Evolutionary conservation across 768 basidiomycete genomes (phyloP).

Genomic region (Leccinum boreale): DNA sequence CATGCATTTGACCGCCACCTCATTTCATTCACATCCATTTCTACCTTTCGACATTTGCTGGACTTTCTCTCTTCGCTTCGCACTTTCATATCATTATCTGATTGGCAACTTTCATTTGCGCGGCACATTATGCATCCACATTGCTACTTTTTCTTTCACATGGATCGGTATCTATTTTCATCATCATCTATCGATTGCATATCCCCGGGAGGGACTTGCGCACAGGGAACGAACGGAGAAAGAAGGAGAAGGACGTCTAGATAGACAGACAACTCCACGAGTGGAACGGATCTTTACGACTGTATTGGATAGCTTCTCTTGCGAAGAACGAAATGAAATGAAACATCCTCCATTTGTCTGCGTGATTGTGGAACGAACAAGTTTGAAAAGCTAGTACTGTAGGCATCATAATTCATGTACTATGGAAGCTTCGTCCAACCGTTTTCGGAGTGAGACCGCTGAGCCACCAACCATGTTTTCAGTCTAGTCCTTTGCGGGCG

Average conservation of each 20-base stretch:
- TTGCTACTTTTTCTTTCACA: slow-evolving; percentile 17
- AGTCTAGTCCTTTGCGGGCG: slow-evolving; percentile 17
- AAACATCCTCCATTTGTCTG: slow-evolving; percentile 29
- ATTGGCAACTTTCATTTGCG: slow-evolving; percentile 21
- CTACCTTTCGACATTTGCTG: slow-evolving; percentile 5
- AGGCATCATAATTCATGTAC: background rate
- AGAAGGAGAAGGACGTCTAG: slow-evolving; percentile 12
- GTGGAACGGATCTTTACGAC: slow-evolving; percentile 20
- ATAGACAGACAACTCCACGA: slow-evolving; percentile 13
- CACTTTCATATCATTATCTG: slow-evolving; percentile 28
- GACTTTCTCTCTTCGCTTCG: slow-evolving; percentile 15
- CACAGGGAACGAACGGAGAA: slow-evolving; percentile 9
- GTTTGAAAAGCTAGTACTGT: background rate
- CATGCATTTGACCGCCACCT: background rate
- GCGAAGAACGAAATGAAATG: slow-evolving; percentile 46
- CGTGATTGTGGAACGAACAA: slow-evolving; percentile 5
- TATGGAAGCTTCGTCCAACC: background rate
- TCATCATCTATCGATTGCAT: slow-evolving; percentile 22
- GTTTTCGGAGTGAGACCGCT: slow-evolving; percentile 9
- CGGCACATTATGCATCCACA: slow-evolving; percentile 31
- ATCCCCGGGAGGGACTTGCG: slow-evolving; percentile 27
- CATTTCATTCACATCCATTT: background rate
- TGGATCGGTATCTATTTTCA: slow-evolving; percentile 31
- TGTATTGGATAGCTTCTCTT: slow-evolving; percentile 23
- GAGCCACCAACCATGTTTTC: background rate